Conservation (phyloP, 805 yeast genomes). For the Teunomyces panamensis region DNA sequence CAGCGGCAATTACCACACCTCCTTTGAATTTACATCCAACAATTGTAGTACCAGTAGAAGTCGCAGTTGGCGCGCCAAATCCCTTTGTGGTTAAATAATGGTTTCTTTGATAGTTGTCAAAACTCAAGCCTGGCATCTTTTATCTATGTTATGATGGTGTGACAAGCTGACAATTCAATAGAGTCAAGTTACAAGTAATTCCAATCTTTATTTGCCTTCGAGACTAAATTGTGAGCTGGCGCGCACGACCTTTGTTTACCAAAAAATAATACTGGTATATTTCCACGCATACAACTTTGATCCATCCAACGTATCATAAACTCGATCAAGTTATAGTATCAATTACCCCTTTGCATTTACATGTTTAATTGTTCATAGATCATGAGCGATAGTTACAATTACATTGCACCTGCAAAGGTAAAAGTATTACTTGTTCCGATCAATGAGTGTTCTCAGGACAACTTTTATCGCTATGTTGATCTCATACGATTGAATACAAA, state of each 20-base stretch:
- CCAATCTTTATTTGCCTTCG: slow-evolving; percentile 2
- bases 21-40: slow-evolving; percentile 92
- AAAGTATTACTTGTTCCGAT: slow-evolving; percentile 68
- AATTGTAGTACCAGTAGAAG: slow-evolving; percentile 99
- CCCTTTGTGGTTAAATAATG: slow-evolving; percentile 70
- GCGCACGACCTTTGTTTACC: slow-evolving; percentile 4
- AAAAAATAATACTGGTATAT: not conserved
- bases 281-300: not conserved
- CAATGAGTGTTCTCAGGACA: slow-evolving; percentile 42
- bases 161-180: not conserved
- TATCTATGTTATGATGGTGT: not conserved
- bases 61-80: slow-evolving; percentile 76
- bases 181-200: not conserved
- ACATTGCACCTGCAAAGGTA: slow-evolving; percentile 64
- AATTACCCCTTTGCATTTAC: not conserved
- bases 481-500: slow-evolving; percentile 43
- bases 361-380: not conserved
- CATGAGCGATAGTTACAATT: slow-evolving; percentile 32
- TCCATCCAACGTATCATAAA: not conserved
- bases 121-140: slow-evolving; percentile 83
- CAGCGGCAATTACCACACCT: slow-evolving; percentile 98
- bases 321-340: not conserved
- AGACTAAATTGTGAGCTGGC: not conserved
- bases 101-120: slow-evolving; percentile 93
- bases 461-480: slow-evolving; percentile 43